phyloP scores from a whole-genome alignment of 768 basidiomycete genomes.

The Paxillus ammoniavirescens region DNA sequence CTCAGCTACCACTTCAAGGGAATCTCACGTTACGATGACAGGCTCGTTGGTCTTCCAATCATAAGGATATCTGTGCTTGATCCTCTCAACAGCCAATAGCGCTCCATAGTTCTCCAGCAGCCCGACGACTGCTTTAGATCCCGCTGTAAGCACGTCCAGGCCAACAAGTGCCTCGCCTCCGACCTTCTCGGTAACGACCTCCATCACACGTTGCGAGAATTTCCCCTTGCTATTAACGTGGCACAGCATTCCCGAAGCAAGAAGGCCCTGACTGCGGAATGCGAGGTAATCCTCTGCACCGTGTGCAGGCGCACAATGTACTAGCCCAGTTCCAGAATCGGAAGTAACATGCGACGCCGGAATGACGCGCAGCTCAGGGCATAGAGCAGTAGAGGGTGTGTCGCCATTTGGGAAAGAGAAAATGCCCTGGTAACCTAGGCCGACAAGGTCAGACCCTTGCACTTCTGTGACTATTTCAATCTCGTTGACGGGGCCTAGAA shows the following conservation, averaged over 20 bases:
- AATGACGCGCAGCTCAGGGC: slow-evolving; percentile 46
- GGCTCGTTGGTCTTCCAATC: slow-evolving; percentile 97
- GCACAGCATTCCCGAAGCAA: slow-evolving; percentile 59
- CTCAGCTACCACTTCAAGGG: background rate
- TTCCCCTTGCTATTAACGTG: slow-evolving; percentile 80
- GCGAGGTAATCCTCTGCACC: slow-evolving; percentile 88
- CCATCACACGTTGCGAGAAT: slow-evolving; percentile 59
- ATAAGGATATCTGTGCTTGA: slow-evolving; percentile 90
- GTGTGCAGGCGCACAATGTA: slow-evolving; percentile 94
- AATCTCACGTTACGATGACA: slow-evolving; percentile 79
- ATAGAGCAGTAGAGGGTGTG: background rate
- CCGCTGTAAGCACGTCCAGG: slow-evolving; percentile 70
- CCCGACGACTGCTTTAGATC: slow-evolving; percentile 62
- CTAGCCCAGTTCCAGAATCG: slow-evolving; percentile 90
- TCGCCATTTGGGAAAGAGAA: slow-evolving; percentile 41
- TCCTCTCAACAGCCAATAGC: slow-evolving; percentile 64
- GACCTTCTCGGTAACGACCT: slow-evolving; percentile 39
- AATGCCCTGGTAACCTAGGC: slow-evolving; percentile 56
- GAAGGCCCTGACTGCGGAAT: slow-evolving; percentile 56
- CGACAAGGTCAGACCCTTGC: slow-evolving; percentile 50
- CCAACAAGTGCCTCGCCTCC: slow-evolving; percentile 59
- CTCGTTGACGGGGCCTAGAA: slow-evolving; percentile 22
- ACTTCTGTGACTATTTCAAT: slow-evolving; percentile 21
- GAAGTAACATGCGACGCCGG: slow-evolving; percentile 76
- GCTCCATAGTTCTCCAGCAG: slow-evolving; percentile 51